Base-by-base conservation (phyloP, 208 protist genomes). In the Leishmania major region DNA sequence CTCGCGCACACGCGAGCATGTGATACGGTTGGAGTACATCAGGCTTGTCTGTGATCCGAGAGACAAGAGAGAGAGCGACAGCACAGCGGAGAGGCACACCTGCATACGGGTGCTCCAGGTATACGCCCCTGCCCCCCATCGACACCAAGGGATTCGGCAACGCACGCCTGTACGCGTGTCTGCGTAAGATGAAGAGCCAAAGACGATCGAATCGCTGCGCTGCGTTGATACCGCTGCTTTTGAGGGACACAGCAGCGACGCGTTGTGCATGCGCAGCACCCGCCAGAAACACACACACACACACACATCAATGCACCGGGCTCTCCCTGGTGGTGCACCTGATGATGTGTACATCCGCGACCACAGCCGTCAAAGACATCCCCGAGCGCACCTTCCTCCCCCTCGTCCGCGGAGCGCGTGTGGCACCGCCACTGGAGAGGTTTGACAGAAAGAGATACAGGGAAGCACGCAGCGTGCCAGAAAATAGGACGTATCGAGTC, bases 1-100 rank as follows among this genome's bases (percentile, higher is more conserved):
- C 59, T 31, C 59, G 35, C 28, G 28, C 59, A 28, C 11, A 64
- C 59, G n/a, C 59, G 28, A 35, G 59, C 15, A 28, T 64, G 28
- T 35, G 6, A 49, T 49, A 59, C 0, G 22, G 22, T 59, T 25
- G 55, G 55, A 59, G 22, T 5, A 22, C 55, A 28, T 59, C n/a
- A 64, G 11, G 28, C 59, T 64, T 64, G 28, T 35, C 59, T 64
- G 59, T 31, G 1, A 17, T 64, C 59, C 25, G 28, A 64, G 10
- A 35, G 59, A 10, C 59, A 64, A 28, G 28, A 64, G 59, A 6
- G 59, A 31, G 7, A 6, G 59, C 25, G 59, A 31, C 59, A 31
- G 35, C 45, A 10, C 72, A 81, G 60, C 45, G 80, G 35, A 77
- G 31, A 80, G 31, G 81, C 31, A 75, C 31, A 81, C 74, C 81